Conservation (phyloP, 805 yeast species). For the Metschnikowia lunata region DNA sequence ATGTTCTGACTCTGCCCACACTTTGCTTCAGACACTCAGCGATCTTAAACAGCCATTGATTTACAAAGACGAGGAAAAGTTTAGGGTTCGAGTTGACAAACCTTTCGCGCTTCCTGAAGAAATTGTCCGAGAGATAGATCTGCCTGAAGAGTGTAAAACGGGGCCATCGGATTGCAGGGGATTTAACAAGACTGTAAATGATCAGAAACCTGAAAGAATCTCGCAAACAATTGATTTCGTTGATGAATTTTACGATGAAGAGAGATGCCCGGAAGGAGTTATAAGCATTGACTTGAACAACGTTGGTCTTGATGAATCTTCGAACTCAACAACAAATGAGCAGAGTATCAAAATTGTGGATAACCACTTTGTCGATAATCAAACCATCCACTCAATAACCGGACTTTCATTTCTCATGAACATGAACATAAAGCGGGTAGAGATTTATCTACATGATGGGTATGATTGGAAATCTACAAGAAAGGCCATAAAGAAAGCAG, state of each 20-base stretch:
- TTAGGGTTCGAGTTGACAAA: slow-evolving; percentile 33
- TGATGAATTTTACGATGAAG: slow-evolving; percentile 9
- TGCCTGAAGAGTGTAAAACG: background rate
- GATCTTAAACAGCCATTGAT: slow-evolving; percentile 69
- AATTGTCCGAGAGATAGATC: slow-evolving; percentile 12
- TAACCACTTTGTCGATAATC: slow-evolving; percentile 11
- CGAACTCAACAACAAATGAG: background rate
- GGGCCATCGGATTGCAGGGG: background rate
- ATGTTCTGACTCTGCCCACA: slow-evolving; percentile 84
- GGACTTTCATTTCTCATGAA: slow-evolving; percentile 26
- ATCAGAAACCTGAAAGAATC: background rate
- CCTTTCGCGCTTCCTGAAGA: slow-evolving; percentile 27
- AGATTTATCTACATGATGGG: slow-evolving; percentile 71
- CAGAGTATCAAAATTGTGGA: slow-evolving; percentile 6
- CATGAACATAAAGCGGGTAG: slow-evolving; percentile 35
- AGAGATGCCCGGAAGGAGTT: background rate
- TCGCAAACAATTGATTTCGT: slow-evolving; percentile 7
- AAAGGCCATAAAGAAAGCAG: slow-evolving; percentile 40
- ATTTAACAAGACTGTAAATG: too few relatives aligned
- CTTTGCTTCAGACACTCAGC: slow-evolving; percentile 59
- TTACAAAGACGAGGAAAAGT: slow-evolving; percentile 58
- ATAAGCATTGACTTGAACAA: background rate
- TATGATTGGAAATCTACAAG: slow-evolving; percentile 88
- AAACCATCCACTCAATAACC: background rate
- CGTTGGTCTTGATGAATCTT: slow-evolving; percentile 1